phyloP scores from a whole-genome alignment of 495 filamentous ascomycete species.

The Penicillium dipodomyicola region DNA sequence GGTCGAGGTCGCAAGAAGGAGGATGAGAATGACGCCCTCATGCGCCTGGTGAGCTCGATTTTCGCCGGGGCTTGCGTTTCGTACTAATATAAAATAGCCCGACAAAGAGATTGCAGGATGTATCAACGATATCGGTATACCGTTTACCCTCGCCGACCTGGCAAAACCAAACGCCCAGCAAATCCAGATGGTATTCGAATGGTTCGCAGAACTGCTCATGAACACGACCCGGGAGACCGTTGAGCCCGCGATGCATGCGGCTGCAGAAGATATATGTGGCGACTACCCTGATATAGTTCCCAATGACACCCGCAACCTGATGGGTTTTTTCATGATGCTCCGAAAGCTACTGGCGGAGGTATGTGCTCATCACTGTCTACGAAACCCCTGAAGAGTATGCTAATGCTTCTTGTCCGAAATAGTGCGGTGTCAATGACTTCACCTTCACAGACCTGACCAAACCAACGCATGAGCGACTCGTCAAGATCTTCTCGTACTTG shows the following conservation, averaged over 20 bases:
- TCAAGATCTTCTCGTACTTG: conserved; percentile 90
- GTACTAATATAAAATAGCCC: conserved; percentile 41
- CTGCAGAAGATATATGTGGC: conserved; percentile 79
- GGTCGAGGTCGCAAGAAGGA: conserved; percentile 68
- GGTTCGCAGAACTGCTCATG: conserved; percentile 91
- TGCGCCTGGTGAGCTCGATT: conserved; percentile 65
- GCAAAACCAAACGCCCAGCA: conserved; percentile 90
- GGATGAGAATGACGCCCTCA: conserved; percentile 80
- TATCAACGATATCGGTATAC: conserved; percentile 92
- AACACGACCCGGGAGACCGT: conserved; percentile 87
- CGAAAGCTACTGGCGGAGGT: conserved; percentile 72
- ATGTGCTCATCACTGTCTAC: background rate
- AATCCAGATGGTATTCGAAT: conserved; percentile 95
- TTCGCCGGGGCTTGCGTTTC: background rate
- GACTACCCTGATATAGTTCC: conserved; percentile 79
- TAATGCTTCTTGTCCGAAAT: conserved; percentile 5
- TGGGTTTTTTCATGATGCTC: conserved; percentile 87
- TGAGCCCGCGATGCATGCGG: conserved; percentile 90
- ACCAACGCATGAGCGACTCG: conserved; percentile 81
- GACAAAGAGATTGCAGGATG: conserved; percentile 93
- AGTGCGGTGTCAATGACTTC: conserved; percentile 90
- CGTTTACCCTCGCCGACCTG: conserved; percentile 82
- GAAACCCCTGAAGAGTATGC: background rate
- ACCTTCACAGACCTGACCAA: conserved; percentile 85
- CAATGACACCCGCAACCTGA: conserved; percentile 80